Conservation (phyloP, 768 basidiomycete genomes). For the Nevesoporus exiguus region DNA sequence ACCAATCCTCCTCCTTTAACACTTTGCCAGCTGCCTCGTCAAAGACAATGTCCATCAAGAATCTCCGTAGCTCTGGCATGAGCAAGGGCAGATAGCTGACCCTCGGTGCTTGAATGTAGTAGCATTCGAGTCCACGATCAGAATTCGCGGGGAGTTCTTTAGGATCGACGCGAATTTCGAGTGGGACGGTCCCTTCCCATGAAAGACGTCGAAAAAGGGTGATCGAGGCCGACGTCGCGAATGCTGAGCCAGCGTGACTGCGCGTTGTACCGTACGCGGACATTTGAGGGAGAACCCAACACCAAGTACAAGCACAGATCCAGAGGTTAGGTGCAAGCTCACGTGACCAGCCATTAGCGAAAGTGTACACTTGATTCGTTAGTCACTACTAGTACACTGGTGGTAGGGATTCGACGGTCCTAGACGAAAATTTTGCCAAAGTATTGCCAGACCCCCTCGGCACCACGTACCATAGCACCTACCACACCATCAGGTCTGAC, state of each 20-base stretch:
- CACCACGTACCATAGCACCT: slow-evolving; percentile 29
- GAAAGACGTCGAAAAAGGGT: slow-evolving; percentile 83
- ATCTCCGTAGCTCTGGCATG: slow-evolving; percentile 82
- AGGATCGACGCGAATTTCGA: slow-evolving; percentile 85
- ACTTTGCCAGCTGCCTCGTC: slow-evolving; percentile 76
- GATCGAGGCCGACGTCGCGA: slow-evolving; percentile 56
- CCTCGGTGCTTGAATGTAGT: slow-evolving; percentile 87
- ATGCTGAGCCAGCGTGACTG: slow-evolving; percentile 44
- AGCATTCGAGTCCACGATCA: slow-evolving; percentile 85
- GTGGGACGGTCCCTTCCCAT: slow-evolving; percentile 88
- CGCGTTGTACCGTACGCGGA: slow-evolving; percentile 52
- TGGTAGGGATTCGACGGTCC: background rate
- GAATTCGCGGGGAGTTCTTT: slow-evolving; percentile 89
- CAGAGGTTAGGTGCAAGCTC: background rate
- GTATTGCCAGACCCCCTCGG: slow-evolving; percentile 12
- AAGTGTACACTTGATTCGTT: background rate
- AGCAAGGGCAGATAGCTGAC: slow-evolving; percentile 92
- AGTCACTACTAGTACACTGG: background rate
- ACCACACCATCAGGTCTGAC: slow-evolving; percentile 46
- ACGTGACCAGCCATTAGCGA: slow-evolving; percentile 11
- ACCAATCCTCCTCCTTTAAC: slow-evolving; percentile 90
- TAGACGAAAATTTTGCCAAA: slow-evolving; percentile 3
- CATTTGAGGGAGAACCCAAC: slow-evolving; percentile 32
- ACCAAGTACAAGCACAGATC: background rate
- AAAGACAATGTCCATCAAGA: slow-evolving; percentile 89